Evolutionary conservation across 768 basidiomycete genomes (phyloP).

Genomic region (Calocybe indica): DNA sequence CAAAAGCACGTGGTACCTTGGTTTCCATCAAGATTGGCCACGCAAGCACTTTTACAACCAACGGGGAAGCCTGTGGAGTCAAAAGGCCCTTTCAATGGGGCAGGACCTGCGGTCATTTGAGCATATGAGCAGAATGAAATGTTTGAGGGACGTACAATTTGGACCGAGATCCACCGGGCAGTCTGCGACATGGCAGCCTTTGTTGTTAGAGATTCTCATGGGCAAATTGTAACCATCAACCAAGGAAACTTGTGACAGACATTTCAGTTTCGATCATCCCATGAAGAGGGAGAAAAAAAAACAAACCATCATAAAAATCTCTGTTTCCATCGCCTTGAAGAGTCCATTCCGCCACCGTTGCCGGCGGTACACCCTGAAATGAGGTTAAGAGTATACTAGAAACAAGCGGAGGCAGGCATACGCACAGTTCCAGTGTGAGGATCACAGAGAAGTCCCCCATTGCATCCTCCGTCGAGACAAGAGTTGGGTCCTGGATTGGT

Average conservation of each 20-base stretch:
- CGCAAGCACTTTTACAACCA: conserved; percentile 52
- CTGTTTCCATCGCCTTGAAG: conserved; percentile 31
- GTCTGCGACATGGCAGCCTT: conserved; percentile 38
- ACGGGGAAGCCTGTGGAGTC: conserved; percentile 40
- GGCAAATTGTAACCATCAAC: conserved; percentile 60
- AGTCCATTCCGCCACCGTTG: conserved; percentile 64
- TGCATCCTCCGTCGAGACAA: conserved; percentile 60
- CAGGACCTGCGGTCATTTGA: conserved; percentile 25
- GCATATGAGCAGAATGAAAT: background rate
- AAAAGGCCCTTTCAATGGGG: conserved; percentile 38
- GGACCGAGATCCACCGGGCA: conserved; percentile 53
- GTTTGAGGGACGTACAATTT: conserved; percentile 26
- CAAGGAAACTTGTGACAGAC: conserved; percentile 33
- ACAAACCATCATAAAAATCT: conserved; percentile 59
- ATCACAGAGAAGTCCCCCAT: conserved; percentile 57
- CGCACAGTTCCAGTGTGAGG: conserved; percentile 38
- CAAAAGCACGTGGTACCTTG: conserved; percentile 8
- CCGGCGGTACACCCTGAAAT: conserved; percentile 54
- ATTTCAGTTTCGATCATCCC: background rate
- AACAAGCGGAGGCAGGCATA: background rate
- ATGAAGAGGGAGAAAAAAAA: background rate
- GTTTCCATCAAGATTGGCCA: conserved; percentile 28
- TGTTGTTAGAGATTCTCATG: conserved; percentile 43
- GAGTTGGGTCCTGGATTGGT: conserved; percentile 43
- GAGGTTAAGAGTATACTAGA: no score